Evolutionary conservation across 495 filamentous ascomycete species (phyloP).

Genomic region (Xylaria palmicola): DNA sequence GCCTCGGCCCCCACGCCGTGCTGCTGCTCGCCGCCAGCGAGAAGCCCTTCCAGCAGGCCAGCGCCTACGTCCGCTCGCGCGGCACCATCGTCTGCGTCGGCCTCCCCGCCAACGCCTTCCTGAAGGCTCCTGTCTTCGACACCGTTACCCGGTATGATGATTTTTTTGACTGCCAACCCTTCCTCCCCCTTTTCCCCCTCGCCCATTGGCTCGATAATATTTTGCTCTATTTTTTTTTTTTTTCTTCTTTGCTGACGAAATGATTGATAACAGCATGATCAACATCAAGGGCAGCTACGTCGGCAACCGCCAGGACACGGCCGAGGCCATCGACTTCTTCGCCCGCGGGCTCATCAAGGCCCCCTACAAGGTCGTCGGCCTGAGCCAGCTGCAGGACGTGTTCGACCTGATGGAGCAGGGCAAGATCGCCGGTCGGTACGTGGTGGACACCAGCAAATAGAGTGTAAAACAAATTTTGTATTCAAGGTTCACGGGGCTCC

Average conservation of each 20-base stretch:
- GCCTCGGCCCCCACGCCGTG: slow-evolving; percentile 84
- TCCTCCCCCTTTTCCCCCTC: not conserved
- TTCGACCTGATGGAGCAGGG: slow-evolving; percentile 72
- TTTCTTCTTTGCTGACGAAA: no score
- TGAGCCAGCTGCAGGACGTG: slow-evolving; percentile 74
- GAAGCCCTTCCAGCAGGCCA: slow-evolving; percentile 92
- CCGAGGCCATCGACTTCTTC: slow-evolving; percentile 89
- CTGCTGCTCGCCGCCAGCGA: slow-evolving; percentile 81
- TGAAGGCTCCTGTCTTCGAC: slow-evolving; percentile 81
- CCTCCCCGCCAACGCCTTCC: slow-evolving; percentile 72
- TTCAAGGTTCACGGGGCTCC: not conserved
- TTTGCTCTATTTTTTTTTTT: no score
- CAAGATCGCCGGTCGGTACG: slow-evolving; percentile 85
- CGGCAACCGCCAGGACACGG: slow-evolving; percentile 80
- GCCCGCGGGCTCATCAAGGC: slow-evolving; percentile 76
- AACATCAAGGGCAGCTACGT: slow-evolving; percentile 92
- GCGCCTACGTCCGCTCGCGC: slow-evolving; percentile 73
- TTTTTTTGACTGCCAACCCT: not conserved
- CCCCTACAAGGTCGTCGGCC: slow-evolving; percentile 78
- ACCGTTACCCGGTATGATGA: slow-evolving; percentile 59
- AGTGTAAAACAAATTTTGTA: no score
- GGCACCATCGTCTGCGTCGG: slow-evolving; percentile 84
- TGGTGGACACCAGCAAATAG: slow-evolving; percentile 66
- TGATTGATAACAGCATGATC: slow-evolving; percentile 63
- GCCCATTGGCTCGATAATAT: no score